phyloP scores from a whole-genome alignment of 352 stramenopile genomes.

The Albugo laibachii region DNA sequence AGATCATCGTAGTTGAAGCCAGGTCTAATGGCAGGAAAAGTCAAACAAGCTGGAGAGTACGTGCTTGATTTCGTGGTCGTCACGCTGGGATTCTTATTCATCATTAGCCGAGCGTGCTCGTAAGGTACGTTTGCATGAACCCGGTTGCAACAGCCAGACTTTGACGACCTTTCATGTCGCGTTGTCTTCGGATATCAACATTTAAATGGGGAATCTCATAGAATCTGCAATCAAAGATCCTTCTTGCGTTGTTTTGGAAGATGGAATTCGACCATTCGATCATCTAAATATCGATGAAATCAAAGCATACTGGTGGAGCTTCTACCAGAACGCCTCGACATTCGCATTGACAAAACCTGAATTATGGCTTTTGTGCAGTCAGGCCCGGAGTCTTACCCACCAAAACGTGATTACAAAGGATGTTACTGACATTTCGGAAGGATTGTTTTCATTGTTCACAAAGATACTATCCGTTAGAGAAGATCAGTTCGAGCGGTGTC shows the following conservation, averaged over 20 bases:
- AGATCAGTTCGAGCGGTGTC: not conserved
- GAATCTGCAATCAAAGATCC: not conserved
- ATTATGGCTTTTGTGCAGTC: conserved; percentile 40
- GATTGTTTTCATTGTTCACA: conserved; percentile 35
- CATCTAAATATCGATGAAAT: conserved; percentile 45
- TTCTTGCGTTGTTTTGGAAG: conserved; percentile 11
- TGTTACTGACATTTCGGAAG: conserved; percentile 22
- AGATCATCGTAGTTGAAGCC: no score
- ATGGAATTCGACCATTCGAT: conserved; percentile 51
- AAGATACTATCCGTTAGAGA: not conserved
- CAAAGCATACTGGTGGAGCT: conserved; percentile 66
- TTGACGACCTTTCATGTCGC: no score
- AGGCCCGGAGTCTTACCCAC: conserved; percentile 17
- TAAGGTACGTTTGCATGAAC: no score
- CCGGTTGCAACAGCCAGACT: no score
- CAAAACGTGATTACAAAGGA: conserved; percentile 20
- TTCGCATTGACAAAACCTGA: conserved; percentile 43
- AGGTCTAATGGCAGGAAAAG: no score
- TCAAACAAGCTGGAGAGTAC: no score
- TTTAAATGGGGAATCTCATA: not conserved
- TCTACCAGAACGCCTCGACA: conserved; percentile 55
- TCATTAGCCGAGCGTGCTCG: no score
- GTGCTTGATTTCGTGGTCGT: no score
- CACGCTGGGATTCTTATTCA: no score
- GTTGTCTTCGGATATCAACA: not conserved